Evolutionary conservation across 208 protist species (phyloP).

Genomic region (Acanthamoeba sp.): DNA sequence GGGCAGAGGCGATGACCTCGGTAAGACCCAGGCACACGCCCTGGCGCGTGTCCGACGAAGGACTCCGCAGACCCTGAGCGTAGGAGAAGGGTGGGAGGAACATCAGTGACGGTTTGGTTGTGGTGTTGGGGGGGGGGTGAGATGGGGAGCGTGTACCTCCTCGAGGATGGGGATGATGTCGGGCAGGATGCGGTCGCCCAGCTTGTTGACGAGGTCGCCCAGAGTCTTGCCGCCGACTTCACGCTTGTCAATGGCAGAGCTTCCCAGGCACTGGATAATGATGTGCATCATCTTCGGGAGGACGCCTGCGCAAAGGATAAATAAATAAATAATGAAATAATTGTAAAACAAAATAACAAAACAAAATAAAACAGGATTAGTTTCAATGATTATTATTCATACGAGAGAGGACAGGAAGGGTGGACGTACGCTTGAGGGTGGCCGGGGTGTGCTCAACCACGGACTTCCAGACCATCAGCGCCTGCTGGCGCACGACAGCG

Average conservation of each 20-base stretch:
- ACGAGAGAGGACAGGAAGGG: no score
- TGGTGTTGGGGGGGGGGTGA: no score
- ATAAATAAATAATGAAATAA: no score
- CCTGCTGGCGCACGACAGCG: constrained; percentile 86
- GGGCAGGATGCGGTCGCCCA: constrained; percentile 90
- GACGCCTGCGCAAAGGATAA: background rate
- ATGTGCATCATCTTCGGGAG: constrained; percentile 69
- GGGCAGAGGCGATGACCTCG: constrained; percentile 88
- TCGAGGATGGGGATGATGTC: constrained; percentile 91
- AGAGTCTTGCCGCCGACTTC: constrained; percentile 84
- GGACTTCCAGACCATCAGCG: constrained; percentile 91
- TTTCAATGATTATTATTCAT: no score
- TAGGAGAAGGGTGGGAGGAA: background rate
- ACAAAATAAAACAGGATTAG: no score
- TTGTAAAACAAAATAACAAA: no score
- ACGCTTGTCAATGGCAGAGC: constrained; percentile 73
- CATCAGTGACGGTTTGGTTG: no score
- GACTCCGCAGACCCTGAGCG: constrained; percentile 60
- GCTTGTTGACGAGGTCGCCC: constrained; percentile 89
- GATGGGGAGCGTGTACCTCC: constrained; percentile 32
- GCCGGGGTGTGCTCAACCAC: constrained; percentile 90
- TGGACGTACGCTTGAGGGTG: constrained; percentile 81
- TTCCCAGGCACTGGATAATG: constrained; percentile 72
- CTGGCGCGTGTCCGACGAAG: constrained; percentile 77
- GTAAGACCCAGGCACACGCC: constrained; percentile 91